These are phyloP conservation scores for Cephaloascus albidus DNA, from an alignment of 805 yeast genomes.

Conservation along the genomic window DNA sequence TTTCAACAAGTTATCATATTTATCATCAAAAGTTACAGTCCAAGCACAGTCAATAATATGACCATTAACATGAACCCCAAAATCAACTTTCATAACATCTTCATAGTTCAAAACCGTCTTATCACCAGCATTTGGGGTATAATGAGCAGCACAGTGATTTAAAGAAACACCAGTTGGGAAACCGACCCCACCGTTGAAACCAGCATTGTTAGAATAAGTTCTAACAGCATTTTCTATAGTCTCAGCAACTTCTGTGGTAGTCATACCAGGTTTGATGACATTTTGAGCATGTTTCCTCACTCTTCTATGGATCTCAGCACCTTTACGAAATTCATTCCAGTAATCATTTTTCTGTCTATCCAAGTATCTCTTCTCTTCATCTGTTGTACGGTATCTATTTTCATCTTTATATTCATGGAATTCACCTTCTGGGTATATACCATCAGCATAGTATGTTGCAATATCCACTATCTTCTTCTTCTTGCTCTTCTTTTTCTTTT, in stretches of 20 bases:
- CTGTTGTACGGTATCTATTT: slow-evolving; percentile 65
- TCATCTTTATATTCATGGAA: slow-evolving; percentile 73
- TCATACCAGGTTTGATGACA: slow-evolving; percentile 81
- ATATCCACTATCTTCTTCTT: slow-evolving; percentile 53
- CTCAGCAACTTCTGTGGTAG: slow-evolving; percentile 84
- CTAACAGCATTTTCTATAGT: slow-evolving; percentile 80
- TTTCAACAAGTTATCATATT: slow-evolving; percentile 67
- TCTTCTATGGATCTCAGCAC: slow-evolving; percentile 91
- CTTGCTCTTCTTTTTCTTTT: slow-evolving; percentile 40
- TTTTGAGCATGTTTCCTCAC: slow-evolving; percentile 75
- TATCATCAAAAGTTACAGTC: slow-evolving; percentile 79
- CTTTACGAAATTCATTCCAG: slow-evolving; percentile 90
- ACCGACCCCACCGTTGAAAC: slow-evolving; percentile 79
- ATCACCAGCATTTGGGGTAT: slow-evolving; percentile 95
- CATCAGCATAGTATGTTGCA: slow-evolving; percentile 58
- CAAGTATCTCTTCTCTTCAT: slow-evolving; percentile 75
- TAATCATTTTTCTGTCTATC: slow-evolving; percentile 52
- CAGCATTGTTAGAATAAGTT: slow-evolving; percentile 58
- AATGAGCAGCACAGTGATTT: slow-evolving; percentile 95
- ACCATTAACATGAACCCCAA: slow-evolving; percentile 95
- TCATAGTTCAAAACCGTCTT: slow-evolving; percentile 70
- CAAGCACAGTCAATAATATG: slow-evolving; percentile 91
- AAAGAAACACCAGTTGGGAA: slow-evolving; percentile 97
- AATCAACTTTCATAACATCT: slow-evolving; percentile 94
- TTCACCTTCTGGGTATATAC: slow-evolving; percentile 78